Evolutionary conservation across 345 rosid genomes (phyloP).

Genomic region (Leavenworthia alabamica): DNA sequence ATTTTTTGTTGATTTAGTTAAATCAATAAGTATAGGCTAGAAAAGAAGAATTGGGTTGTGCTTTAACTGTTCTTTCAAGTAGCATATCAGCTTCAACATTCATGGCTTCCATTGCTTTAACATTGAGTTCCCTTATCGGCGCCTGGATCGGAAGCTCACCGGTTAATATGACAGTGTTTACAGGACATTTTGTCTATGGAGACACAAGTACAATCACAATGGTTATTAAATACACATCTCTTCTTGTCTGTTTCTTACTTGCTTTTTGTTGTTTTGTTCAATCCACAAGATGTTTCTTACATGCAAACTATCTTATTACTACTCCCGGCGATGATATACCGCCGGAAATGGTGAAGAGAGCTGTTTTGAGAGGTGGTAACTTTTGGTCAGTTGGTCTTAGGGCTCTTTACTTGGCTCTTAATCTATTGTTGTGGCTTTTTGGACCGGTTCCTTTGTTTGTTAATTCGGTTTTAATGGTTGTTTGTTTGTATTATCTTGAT

Average conservation of each 20-base stretch:
- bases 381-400: constrained; percentile 71
- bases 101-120: constrained; percentile 51
- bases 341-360: constrained; percentile 32
- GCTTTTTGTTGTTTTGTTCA: constrained; percentile 72
- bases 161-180: constrained; percentile 33
- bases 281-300: constrained; percentile 55
- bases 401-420: constrained; percentile 60
- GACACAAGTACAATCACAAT: constrained; percentile 49
- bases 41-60: constrained; percentile 24
- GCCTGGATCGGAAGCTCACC: constrained; percentile 68
- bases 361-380: constrained; percentile 61
- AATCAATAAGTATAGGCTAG: constrained; percentile 26
- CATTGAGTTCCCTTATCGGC: constrained; percentile 67
- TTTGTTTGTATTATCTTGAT: constrained; percentile 45
- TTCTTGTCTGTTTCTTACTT: constrained; percentile 51
- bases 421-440: constrained; percentile 65
- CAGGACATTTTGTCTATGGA: constrained; percentile 45
- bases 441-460: constrained; percentile 79
- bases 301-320: constrained; percentile 58
- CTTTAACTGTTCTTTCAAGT: constrained; percentile 44
- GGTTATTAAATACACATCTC: constrained; percentile 57
- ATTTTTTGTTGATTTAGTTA: too few relatives aligned
- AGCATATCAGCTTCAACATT: constrained; percentile 60
- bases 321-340: constrained; percentile 40
- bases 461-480: constrained; percentile 42